Evolutionary conservation across 139 green algal species (phyloP).

Genomic region (Nannochloris sp.): DNA sequence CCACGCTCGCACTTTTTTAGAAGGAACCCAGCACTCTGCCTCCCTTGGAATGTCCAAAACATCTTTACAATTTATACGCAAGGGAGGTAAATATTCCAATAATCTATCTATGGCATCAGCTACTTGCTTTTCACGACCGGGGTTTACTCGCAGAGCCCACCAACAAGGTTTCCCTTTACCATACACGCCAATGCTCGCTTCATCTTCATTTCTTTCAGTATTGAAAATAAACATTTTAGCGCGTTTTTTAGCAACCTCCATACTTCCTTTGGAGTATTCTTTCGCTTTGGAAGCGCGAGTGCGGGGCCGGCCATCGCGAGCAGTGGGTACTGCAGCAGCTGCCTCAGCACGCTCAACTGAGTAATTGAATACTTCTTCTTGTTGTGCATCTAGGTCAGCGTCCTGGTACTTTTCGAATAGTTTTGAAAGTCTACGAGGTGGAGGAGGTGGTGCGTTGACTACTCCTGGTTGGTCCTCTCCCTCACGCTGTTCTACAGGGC

Average conservation of each 20-base stretch:
- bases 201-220: no score
- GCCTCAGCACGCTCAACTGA: no score
- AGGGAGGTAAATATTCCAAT: not conserved
- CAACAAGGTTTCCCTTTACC: not conserved
- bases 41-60: not conserved
- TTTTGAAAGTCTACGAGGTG: not conserved
- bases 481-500: no score
- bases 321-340: no score
- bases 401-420: slow-evolving; percentile 2
- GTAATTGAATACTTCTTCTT: slow-evolving; percentile 11
- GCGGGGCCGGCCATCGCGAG: no score
- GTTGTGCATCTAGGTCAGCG: not conserved
- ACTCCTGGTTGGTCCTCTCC: no score
- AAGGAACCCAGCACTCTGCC: not conserved
- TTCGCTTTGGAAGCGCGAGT: no score
- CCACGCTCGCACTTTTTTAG: slow-evolving; percentile 6
- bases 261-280: no score
- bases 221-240: no score
- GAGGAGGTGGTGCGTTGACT: no score
- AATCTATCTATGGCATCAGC: not conserved
- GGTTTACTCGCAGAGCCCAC: slow-evolving; percentile 4
- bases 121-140: slow-evolving; percentile 2
- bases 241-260: no score
- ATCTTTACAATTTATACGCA: not conserved
- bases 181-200: not conserved